A percentile compares a stretch with the other conserved stretches of the same genome.
Conservation (phyloP, 192 early-diverging fungal species). For the Linnemannia elongata region DNA sequence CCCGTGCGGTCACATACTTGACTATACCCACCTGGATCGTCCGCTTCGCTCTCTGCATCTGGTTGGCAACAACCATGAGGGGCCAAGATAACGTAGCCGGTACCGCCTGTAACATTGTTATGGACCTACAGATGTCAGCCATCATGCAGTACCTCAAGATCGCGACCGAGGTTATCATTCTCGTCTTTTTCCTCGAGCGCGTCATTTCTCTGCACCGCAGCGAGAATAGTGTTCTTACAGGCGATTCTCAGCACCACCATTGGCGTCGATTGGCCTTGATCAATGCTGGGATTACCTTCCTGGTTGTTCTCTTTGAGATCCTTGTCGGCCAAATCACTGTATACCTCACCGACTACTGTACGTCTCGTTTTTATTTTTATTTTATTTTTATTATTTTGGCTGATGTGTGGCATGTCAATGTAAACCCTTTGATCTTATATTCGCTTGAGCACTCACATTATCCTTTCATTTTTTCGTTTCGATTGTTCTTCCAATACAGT, state of each 20-base stretch:
- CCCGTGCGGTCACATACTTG: conserved; percentile 36
- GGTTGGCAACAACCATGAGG: conserved; percentile 43
- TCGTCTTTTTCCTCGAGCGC: conserved; percentile 49
- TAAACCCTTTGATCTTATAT: too few species aligned
- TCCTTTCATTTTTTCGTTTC: neutral
- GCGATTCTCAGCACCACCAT: conserved; percentile 28
- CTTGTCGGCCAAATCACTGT: conserved; percentile 51
- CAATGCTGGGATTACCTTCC: conserved; percentile 50
- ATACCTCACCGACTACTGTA: conserved; percentile 41
- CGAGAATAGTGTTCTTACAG: conserved; percentile 1
- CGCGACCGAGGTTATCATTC: conserved; percentile 51
- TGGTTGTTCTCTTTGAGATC: conserved; percentile 53
- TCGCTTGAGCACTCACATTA: neutral
- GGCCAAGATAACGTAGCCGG: conserved; percentile 25
- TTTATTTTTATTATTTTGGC: neutral
- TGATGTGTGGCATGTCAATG: neutral
- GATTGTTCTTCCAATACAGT: conserved; percentile 8
- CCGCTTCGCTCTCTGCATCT: conserved; percentile 44
- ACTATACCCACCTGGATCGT: conserved; percentile 50
- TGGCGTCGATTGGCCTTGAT: conserved; percentile 51
- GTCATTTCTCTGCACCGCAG: conserved; percentile 44
- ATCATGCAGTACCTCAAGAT: conserved; percentile 55
- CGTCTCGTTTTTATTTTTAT: neutral
- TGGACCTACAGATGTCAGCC: conserved; percentile 34
- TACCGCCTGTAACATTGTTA: conserved; percentile 22